Evolutionary conservation across 169 alveolate genomes (phyloP), one percentile per base, ranked within the genome.

Genomic region (Eimeria necatrix): DNA sequence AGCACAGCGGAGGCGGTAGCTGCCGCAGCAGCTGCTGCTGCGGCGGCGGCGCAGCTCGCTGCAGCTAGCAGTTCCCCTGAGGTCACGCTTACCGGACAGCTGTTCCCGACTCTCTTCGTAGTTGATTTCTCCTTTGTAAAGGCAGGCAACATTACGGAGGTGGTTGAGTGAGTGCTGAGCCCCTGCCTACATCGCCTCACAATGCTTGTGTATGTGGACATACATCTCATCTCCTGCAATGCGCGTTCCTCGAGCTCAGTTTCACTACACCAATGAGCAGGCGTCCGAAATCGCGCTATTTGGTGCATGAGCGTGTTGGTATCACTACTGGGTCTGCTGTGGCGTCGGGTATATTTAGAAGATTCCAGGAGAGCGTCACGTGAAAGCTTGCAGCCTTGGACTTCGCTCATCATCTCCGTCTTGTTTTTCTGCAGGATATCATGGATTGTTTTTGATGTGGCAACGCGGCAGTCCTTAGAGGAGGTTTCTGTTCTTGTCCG

Each of bases 141-240:
- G 92, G 92, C 92, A 0, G 92, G 92, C 59, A 84, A 59, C 78
- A 84, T 84, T 52, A 84, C 92, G 46, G 92, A 84, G 68, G 92
- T 84, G 8, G 92, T 84, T 8, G 92, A 84, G 92, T 84, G 78
- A 60, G 92, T 80, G 9, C 24, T n/a, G 22, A 10, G 12, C 18
- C 10, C 60, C 60, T 32, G 41, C 41, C 41, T 32, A 2, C 41
- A 32, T 32, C 2, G 20, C 20, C 20, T 18, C 68, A 1, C 12
- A 56, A 3, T 56, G 2, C 2, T 2, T 56, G 68, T 18, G 68
- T 56, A 56, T 56, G 3, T 32, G 41, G 41, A 32, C 41, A 32
- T 32, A 32, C 41, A 32, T 32, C 41, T 0, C 41, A 32, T 32
- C 3, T 32, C 41, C 41, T 32, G 41, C 0, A 32, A 32, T 32